Evolutionary conservation across 2,329 filamentous ascomycete genomes (phyloP), one percentile per base, ranked within the genome.

Genomic region (Colletotrichum lini): DNA sequence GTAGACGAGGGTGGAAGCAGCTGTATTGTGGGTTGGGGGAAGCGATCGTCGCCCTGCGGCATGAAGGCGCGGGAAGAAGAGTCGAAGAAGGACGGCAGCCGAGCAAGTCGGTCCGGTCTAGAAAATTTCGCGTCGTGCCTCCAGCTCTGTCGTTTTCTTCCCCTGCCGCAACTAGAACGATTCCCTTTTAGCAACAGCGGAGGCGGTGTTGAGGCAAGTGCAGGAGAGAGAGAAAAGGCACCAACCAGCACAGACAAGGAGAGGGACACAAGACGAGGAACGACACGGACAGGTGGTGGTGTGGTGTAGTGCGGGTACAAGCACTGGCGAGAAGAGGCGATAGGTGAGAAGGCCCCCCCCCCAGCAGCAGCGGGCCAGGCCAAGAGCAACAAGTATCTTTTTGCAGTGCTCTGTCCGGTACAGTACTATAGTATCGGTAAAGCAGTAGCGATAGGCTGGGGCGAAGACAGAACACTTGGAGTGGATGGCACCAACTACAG

Each of bases 141-240:
- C n/a, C 57, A 58, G 44, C 59, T 49, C 57, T 68, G 52, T 68
- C 65, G 58, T 44, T 40, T 21, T 73, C 54, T 72, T 73, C 67
- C 67, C 71, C 67, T 73, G 71, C 67, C 71, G 67, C 61, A 71
- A 71, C 68, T 68, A 71, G 62, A 71, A 50, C 62, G 68, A 54
- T 68, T 42, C 47, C 45, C 47, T 65, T 47, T 70, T 70, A 72
- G 70, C 60, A 60, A 65, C 54, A 65, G 67, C 60, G 70, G 53
- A 70, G 70, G 70, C 40, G 47, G 30, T 47, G 49, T 44, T 65
- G 62, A 54, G 53, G 47, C 40, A 57, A 65, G 50, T 40, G 54
- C 63, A 66, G 53, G 59, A 45, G 58, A 50, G 35, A 13, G 44
- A 35, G 47, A 26, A 58, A 67, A 59, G 45, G 49, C 61, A 66